These are phyloP conservation scores for Ophiostoma tasmaniense DNA, from an alignment of 2,329 filamentous ascomycete species.

Conservation along the genomic window DNA sequence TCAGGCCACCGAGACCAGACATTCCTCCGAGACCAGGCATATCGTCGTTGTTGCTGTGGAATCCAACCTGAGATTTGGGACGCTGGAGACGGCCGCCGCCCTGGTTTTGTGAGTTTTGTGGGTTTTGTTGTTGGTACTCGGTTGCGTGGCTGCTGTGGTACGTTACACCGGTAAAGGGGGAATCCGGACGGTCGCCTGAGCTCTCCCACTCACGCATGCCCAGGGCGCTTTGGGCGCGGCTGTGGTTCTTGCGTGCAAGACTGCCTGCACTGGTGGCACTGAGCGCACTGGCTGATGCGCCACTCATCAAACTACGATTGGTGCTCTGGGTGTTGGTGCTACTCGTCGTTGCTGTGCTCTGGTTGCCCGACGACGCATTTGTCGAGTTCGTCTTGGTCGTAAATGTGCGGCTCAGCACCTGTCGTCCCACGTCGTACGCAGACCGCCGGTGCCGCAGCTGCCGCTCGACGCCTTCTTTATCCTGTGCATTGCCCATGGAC, in stretches of 20 bases:
- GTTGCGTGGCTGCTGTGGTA: conserved; percentile 85
- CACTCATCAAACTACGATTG: conserved; percentile 85
- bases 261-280: conserved; percentile 95
- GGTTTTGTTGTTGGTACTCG: conserved; percentile 31
- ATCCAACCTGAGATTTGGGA: conserved; percentile 59
- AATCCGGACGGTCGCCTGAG: conserved; percentile 44
- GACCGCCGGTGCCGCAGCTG: conserved; percentile 60
- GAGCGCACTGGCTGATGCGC: conserved; percentile 78
- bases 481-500: conserved; percentile 39
- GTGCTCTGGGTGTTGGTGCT: conserved; percentile 66
- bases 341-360: conserved; percentile 51
- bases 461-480: conserved; percentile 27
- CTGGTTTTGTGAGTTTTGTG: conserved; percentile 27
- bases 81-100: conserved; percentile 22
- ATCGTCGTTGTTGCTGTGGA: conserved; percentile 44
- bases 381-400: conserved; percentile 84
- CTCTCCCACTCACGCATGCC: conserved; percentile 48
- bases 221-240: conserved; percentile 53
- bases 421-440: conserved; percentile 66
- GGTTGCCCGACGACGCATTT: conserved; percentile 63
- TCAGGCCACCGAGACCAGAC: conserved; percentile 68
- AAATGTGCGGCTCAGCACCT: conserved; percentile 65
- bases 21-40: conserved; percentile 32
- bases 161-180: conserved; percentile 67
- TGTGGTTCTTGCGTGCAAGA: conserved; percentile 65